Percentiles rank a stretch among this genome's conserved stretches.
These are phyloP conservation scores for Salvia miltiorrhiza DNA, from an alignment of 257 asterid genomes.

Conservation along the genomic window DNA sequence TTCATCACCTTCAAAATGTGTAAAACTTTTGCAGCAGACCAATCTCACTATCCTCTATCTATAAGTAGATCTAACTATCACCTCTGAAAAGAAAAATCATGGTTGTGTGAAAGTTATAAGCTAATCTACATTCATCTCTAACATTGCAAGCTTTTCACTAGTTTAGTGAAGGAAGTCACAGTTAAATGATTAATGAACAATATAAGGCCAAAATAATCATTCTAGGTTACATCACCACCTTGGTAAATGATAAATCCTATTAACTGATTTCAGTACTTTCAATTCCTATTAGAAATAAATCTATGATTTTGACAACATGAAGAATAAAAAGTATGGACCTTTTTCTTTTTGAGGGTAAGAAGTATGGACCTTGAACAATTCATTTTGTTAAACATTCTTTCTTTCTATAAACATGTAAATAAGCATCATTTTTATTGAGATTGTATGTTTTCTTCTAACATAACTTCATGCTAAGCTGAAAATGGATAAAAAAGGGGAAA, in stretches of 20 bases:
- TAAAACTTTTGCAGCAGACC: neutral
- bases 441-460: neutral
- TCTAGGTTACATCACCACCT: neutral
- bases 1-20: constrained; percentile 15
- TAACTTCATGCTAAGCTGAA: neutral
- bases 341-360: too few relatives aligned
- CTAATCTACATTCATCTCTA: neutral
- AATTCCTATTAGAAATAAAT: neutral
- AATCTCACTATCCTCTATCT: neutral
- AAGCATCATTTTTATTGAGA: neutral
- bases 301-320: neutral
- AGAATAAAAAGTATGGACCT: neutral
- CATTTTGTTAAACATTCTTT: neutral
- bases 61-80: constrained; percentile 6
- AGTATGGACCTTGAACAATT: neutral
- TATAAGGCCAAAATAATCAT: neutral
- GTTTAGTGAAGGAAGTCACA: neutral
- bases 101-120: neutral
- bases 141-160: neutral
- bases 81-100: neutral
- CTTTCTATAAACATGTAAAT: neutral
- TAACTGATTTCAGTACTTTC: neutral
- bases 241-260: neutral
- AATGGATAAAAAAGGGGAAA: neutral
- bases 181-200: neutral